Base-by-base conservation (phyloP, 495 filamentous ascomycete species). In the Penicillium canariense region DNA sequence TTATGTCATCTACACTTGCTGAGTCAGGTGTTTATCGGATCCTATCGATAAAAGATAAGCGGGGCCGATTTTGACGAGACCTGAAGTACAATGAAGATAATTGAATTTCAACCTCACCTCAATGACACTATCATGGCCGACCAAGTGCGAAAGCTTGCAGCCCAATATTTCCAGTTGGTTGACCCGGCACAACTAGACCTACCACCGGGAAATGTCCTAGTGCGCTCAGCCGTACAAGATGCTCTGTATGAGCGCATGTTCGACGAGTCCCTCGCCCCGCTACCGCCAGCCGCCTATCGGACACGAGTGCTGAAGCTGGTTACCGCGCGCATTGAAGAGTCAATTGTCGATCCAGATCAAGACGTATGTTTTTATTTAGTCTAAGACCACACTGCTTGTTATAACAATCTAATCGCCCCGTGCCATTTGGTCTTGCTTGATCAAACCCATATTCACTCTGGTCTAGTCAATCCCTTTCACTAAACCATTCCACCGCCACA, bases 271-370 rank as follows among this genome's bases (percentile, higher is more conserved):
- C 59, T 84, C 17, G 67, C 65, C 60, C 72, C 73, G 45, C 67
- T 80, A 7, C 88, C 87, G 42, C 87, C 89, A 34, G 69, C 70
- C 20, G 69, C 81, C 14, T 96, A 96, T 59, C 81, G 81, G 47
- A 65, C 86, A n/a, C 79, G 84, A 36, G 78, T 91, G 0, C 65
- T 96, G 49, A 96, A 94, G 68, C 69, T 78, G 51, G 72, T 96
- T 36, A 66, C 87, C 2, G 60, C 75, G 5, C 80, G 70, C 25
- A 82, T 95, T 30, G 89, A 95, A 68, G 68, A 74, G 9, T 74
- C 82, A 20, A 85, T 94, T 22, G 70, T 76, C 30, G 81, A 95
- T 68, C 90, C 89, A 55, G 89, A 94, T 48, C 77, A 87, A 72
- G 85, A 96, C 86, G 91, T 96, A 85, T 43, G 50, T 50, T 43